Base-by-base conservation (phyloP, 1,284 basidiomycete species). In the Neolentinus lepideus region DNA sequence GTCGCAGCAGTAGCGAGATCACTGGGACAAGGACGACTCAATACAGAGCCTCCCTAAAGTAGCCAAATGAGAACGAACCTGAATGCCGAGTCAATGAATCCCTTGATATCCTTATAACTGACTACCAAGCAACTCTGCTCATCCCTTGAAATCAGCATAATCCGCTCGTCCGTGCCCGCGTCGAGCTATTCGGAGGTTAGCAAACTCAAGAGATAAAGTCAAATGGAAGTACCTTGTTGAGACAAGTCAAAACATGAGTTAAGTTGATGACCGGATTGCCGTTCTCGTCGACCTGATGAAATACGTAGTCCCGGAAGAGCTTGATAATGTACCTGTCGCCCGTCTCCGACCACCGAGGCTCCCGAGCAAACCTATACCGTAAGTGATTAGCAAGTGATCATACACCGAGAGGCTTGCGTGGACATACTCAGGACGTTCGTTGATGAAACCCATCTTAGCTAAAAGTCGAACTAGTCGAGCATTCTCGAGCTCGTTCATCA, bases 291-390 rank as follows among this genome's bases (percentile, higher is more conserved):
- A 97, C 88, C 65, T 96, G 92, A 69, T 99, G 97, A 74, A 99
- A 99, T 46, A 99, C 94, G 66, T 93, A 95, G 72, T 99, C 97
- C 26, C 97, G 83, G 81, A 99, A 99, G 52, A 99, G 82, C 76
- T 97, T 98, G 77, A 99, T 83, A 64, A 99, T 93, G 69, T 99
- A 99, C 57, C 95, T 80, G 67, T 99, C 97, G 12, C 97, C 97
- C 1, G 96, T 98, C 69, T 99, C 97, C 8, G 94, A 94, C 96
- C 96, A 99, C 10, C 94, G 81, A 1, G 92, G 84, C 67, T 98
- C 96, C 54, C 92, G 87, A 53, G 96, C 92, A 65, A 98, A 98
- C 65, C 94, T 94, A 62, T 2, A 14, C 36, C 10, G 45, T 10
- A 38, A 31, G 52, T 24, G 43, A 12, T 31, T 12, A 4, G 29